phyloP scores from a whole-genome alignment of 164 flowering plant genomes.

The Berberis vulgaris region DNA sequence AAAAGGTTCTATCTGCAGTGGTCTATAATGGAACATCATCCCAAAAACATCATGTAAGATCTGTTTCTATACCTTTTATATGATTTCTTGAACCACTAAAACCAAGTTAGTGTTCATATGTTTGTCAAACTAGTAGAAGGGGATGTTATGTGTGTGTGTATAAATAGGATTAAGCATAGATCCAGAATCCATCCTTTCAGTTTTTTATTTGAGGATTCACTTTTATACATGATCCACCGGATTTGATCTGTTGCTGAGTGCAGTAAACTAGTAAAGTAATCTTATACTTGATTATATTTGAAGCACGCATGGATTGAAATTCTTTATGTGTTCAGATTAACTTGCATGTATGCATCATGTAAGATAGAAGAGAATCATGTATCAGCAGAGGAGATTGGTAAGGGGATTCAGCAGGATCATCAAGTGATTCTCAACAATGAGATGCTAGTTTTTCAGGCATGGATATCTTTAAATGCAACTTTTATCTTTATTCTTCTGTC shows the following conservation, averaged over 20 bases:
- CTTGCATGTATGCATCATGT: slow-evolving; percentile 94
- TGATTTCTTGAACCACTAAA: not conserved
- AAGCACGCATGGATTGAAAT: not conserved
- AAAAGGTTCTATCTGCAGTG: slow-evolving; percentile 94
- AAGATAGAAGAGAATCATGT: slow-evolving; percentile 99
- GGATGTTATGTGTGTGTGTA: no score
- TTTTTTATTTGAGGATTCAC: no score
- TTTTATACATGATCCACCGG: no score
- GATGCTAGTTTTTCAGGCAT: slow-evolving; percentile 96
- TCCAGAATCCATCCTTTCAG: no score
- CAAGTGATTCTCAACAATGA: slow-evolving; percentile 95
- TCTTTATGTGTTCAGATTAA: slow-evolving; percentile 51
- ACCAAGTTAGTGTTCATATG: no score
- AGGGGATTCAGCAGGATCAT: slow-evolving; percentile 94
- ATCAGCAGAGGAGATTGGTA: slow-evolving; percentile 99
- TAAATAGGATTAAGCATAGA: no score
- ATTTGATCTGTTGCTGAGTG: no score
- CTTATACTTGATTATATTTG: not conserved
- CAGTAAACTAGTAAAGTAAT: no score
- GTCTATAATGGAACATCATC: slow-evolving; percentile 99
- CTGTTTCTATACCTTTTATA: not conserved
- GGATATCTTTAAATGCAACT: slow-evolving; percentile 15
- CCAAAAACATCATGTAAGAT: slow-evolving; percentile 83
- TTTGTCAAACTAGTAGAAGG: no score
- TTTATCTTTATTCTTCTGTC: not conserved